These are phyloP conservation scores for Teratosphaeriaceae sp. DNA, from an alignment of 2,329 filamentous ascomycete species.

Conservation along the genomic window DNA sequence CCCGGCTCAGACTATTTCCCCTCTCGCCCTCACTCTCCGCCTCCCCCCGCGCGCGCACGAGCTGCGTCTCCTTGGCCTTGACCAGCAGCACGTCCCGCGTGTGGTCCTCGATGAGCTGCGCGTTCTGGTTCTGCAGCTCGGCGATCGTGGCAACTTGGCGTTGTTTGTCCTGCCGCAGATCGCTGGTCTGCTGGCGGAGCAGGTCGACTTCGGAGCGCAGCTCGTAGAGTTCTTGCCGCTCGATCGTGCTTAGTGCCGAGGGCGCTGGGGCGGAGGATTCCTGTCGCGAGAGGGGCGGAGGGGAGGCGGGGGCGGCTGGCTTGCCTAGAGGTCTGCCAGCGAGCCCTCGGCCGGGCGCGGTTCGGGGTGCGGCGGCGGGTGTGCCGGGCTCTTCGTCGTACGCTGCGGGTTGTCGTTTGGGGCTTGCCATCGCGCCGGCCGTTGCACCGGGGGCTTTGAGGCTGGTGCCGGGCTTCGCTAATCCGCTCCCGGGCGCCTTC, in stretches of 20 bases:
- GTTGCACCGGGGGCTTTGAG: conserved; percentile 28
- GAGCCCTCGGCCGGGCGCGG: conserved; percentile 59
- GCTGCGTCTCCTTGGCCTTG: conserved; percentile 96
- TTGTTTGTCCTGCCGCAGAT: conserved; percentile 72
- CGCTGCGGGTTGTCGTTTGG: conserved; percentile 24
- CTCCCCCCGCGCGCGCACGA: conserved; percentile 85
- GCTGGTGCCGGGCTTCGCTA: conserved; percentile 36
- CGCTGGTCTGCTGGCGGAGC: conserved; percentile 67
- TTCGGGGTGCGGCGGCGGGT: conserved; percentile 38
- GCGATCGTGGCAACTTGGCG: conserved; percentile 81
- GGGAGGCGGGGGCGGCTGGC: conserved; percentile 41
- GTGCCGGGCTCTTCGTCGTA: conserved; percentile 21
- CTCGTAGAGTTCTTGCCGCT: conserved; percentile 88
- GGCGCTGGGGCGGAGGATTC: conserved; percentile 33
- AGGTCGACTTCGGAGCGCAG: conserved; percentile 77
- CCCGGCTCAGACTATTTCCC: conserved; percentile 75
- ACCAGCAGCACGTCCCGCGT: conserved; percentile 92
- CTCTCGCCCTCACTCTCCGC: conserved; percentile 81
- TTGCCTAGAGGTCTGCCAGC: conserved; percentile 81
- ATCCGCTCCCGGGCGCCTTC: conserved; percentile 30
- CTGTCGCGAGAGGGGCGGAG: conserved; percentile 49
- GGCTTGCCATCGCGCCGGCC: conserved; percentile 18
- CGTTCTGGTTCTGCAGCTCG: conserved; percentile 95
- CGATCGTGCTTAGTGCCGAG: conserved; percentile 66
- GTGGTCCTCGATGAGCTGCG: conserved; percentile 92